Conservation (phyloP, 768 basidiomycete species). For the Psilocybe cyanescens region DNA sequence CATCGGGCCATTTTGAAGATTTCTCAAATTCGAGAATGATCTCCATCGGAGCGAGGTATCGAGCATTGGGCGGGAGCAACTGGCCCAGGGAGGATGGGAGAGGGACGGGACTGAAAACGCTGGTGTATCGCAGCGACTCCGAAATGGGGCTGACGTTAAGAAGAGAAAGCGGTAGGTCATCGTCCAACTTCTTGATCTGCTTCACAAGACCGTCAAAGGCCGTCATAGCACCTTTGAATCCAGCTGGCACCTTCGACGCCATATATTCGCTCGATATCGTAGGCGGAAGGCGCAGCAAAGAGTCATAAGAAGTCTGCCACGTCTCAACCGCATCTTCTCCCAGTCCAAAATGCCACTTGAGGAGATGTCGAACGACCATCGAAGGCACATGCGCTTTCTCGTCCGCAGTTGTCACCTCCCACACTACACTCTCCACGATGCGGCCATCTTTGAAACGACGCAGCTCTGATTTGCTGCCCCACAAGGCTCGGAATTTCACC, state of each 20-base stretch:
- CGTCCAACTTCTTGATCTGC: slow-evolving; percentile 70
- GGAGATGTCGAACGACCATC: slow-evolving; percentile 74
- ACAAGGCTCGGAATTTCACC: slow-evolving; percentile 76
- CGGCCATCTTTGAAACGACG: slow-evolving; percentile 95
- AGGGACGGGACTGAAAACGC: slow-evolving; percentile 80
- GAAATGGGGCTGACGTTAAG: slow-evolving; percentile 77
- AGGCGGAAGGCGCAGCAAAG: slow-evolving; percentile 60
- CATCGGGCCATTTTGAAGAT: slow-evolving; percentile 94
- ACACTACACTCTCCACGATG: slow-evolving; percentile 94
- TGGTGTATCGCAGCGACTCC: slow-evolving; percentile 80
- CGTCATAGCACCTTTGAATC: slow-evolving; percentile 72
- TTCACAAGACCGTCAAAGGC: slow-evolving; percentile 84
- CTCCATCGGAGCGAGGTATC: slow-evolving; percentile 71
- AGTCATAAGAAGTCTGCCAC: slow-evolving; percentile 65
- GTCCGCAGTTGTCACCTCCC: slow-evolving; percentile 84
- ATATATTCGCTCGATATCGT: slow-evolving; percentile 49
- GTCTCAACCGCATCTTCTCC: slow-evolving; percentile 50
- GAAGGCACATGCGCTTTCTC: slow-evolving; percentile 80
- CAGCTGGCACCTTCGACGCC: slow-evolving; percentile 44
- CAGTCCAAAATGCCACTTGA: slow-evolving; percentile 79
- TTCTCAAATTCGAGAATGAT: slow-evolving; percentile 90
- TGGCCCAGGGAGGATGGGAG: slow-evolving; percentile 56
- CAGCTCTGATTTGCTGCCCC: slow-evolving; percentile 92
- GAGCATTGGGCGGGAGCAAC: slow-evolving; percentile 59
- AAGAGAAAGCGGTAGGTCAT: slow-evolving; percentile 78